Base-by-base conservation (phyloP, 2,329 filamentous ascomycete species). In the Neonectria ditissima region DNA sequence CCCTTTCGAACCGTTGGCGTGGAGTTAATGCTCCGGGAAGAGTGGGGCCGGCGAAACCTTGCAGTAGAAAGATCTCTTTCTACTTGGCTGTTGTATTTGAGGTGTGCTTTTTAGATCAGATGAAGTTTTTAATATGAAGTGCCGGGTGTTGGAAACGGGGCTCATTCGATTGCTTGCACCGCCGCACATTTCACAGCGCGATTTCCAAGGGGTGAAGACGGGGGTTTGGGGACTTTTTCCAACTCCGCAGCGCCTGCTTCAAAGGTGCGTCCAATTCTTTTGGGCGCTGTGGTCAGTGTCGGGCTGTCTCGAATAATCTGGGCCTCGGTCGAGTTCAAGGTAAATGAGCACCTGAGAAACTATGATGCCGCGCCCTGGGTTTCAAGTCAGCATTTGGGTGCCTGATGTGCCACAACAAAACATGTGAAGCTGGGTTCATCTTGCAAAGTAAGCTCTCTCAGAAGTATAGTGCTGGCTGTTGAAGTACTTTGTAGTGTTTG, bases 401-500 rank as follows among this genome's bases (percentile, higher is more conserved):
- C 54, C 30, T 47, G 54, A 37, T 48, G 8, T 13, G 22, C 20
- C 14, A 37, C 6, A n/a, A 51, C 50, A 53, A 14, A 39, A 47
- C 53, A 62, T 62, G 53, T 45, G 53, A 56, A 45, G 30, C 34
- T 43, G 14, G 14, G 5, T 13, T 9, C 45, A 55, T 26, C 52
- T 51, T 50, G 45, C 45, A 24, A 11, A 9, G 10, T 16, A 60
- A 37, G 52, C 50, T 43, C 10, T 8, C 4, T 11, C 9, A 20
- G n/a, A 41, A 41, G 37, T 41, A 41, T 20, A 4, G 4, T 41
- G n/a, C 13, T 37, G 6, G 9, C 4, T 8, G n/a, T n/a, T n/a
- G n/a, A 56, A 16, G 59, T 56, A 62, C 45, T 20, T 9, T 7
- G 1, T 13, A 5, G 4, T 8, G 28, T 7, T 5, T 8, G 18